Base-by-base conservation (phyloP, 805 yeast species). In the Suhomyces sp. region DNA sequence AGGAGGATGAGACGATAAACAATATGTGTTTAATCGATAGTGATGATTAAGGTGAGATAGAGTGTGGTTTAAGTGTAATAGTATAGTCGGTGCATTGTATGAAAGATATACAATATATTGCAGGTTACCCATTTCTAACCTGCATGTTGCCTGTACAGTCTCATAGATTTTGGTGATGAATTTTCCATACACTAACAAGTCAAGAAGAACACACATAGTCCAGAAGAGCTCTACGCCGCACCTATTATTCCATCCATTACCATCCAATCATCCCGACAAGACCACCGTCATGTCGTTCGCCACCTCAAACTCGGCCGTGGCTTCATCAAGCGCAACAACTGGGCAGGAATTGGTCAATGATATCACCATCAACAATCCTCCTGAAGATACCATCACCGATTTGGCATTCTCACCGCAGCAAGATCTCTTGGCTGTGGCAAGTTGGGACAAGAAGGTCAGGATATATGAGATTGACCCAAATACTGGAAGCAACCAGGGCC, bases 381-480 rank as follows among this genome's bases (percentile, higher is more conserved):
- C 96, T n/a, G 95, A 86, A 43, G 98, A 93, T 58, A 81, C 96
- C 2, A 74, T 93, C 12, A 74, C 90, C 4, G 95, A 86, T 48
- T 58, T 93, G 37, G 70, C 88, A 13, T 93, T 91, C 63, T 85
- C 96, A 9, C 87, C 98, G 11, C 84, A 74, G 46, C 91, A 83
- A 13, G 96, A 93, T 46, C 70, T 79, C 39, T 58, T 93, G 40
- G 77, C 95, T 3, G 93, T 79, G 3, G 76, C 95, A 12, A 82
- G 95, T 12, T 93, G 98, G 98, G 98, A 93, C 63, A 85, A 83
- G 50, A 88, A 88, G 56, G 96, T 88, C 26, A 75, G 98, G 42
- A 81, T 93, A 36, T 93, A 93, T 70, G 98, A 93, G 59, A 79
- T 90, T 12, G 75, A 70, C 55, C 72, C 81, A 27, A 69, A 73